Evolutionary conservation across 2,329 filamentous ascomycete species (phyloP).

Genomic region (Claviceps monticola): DNA sequence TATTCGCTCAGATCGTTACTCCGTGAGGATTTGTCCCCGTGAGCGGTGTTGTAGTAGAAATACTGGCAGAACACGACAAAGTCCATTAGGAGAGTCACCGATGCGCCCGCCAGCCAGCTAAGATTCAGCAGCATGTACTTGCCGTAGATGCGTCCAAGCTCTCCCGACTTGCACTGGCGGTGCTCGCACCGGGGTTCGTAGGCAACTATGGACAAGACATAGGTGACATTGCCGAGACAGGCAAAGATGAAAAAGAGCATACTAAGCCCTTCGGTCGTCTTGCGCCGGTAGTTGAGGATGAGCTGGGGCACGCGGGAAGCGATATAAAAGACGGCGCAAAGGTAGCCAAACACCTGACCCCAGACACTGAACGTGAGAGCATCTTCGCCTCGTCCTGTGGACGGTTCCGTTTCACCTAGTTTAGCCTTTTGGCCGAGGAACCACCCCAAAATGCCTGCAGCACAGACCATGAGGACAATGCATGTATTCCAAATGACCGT

Average conservation of each 20-base stretch:
- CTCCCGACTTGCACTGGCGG: slow-evolving; percentile 46
- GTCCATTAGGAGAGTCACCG: slow-evolving; percentile 77
- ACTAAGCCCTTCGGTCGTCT: slow-evolving; percentile 84
- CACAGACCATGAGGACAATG: slow-evolving; percentile 67
- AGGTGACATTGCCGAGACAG: slow-evolving; percentile 87
- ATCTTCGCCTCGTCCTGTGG: slow-evolving; percentile 26
- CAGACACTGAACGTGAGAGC: slow-evolving; percentile 54
- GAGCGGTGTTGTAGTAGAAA: slow-evolving; percentile 55
- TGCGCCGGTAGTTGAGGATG: slow-evolving; percentile 80
- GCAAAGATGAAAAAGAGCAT: slow-evolving; percentile 95
- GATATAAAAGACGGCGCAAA: slow-evolving; percentile 81
- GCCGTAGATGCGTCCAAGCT: slow-evolving; percentile 55
- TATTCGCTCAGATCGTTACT: slow-evolving; percentile 1
- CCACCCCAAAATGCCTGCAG: slow-evolving; percentile 76
- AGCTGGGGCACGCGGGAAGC: slow-evolving; percentile 83
- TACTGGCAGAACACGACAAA: slow-evolving; percentile 82
- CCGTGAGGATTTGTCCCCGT: slow-evolving; percentile 13
- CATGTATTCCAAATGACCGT: slow-evolving; percentile 58
- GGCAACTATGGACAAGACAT: slow-evolving; percentile 81
- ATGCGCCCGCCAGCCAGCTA: slow-evolving; percentile 79
- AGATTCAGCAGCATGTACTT: slow-evolving; percentile 80
- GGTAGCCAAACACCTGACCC: slow-evolving; percentile 86
- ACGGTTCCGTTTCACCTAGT: slow-evolving; percentile 24
- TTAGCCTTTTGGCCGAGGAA: slow-evolving; percentile 41
- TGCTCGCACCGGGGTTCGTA: slow-evolving; percentile 61